Conservation (phyloP, 306 rosid genomes). For the barrel medic (Medicago truncatula) region MtrunA17r5.0-ANR NC_053044.1:58595001-58595500, state of each 20-base stretch:
- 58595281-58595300: too few relatives aligned
- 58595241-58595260: too few relatives aligned
- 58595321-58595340: slow-evolving; percentile 66
- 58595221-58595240: too few relatives aligned
- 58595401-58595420: slow-evolving; percentile 45
- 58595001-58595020: slow-evolving; percentile 62
- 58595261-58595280: too few relatives aligned
- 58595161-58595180: slow-evolving; percentile 75
- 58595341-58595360: slow-evolving; percentile 66
- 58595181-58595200: slow-evolving; percentile 75
- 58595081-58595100: slow-evolving; percentile 62
- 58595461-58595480: slow-evolving; percentile 87
- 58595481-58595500: slow-evolving; percentile 88
- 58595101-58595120: slow-evolving; percentile 64
- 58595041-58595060: slow-evolving; percentile 60
- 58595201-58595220: slow-evolving; percentile 39
- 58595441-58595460: slow-evolving; percentile 44
- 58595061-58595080: slow-evolving; percentile 68
- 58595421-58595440: slow-evolving; percentile 22
- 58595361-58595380: slow-evolving; percentile 71
- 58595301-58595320: too few relatives aligned
- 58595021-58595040: slow-evolving; percentile 58
- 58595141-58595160: slow-evolving; percentile 68
- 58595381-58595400: slow-evolving; percentile 39
- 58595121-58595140: slow-evolving; percentile 69